These are phyloP conservation scores for Linnemannia zychae DNA, from an alignment of 192 early-diverging fungal genomes.

Conservation along the genomic window DNA sequence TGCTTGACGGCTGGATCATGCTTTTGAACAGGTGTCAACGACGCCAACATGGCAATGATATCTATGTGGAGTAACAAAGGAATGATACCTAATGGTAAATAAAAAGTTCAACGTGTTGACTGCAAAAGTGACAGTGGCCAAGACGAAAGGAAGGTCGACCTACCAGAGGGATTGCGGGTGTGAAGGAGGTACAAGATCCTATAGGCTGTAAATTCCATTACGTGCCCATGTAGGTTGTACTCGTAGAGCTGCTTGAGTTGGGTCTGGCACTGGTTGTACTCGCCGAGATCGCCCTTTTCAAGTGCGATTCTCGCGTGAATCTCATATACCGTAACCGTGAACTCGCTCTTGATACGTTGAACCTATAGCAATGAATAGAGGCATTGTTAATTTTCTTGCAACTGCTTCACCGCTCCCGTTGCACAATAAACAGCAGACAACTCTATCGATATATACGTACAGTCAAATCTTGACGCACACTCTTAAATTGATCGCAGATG, in stretches of 20 bases:
- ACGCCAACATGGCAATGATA: constrained; percentile 81
- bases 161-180: constrained; percentile 88
- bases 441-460: constrained; percentile 57
- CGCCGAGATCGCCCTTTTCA: constrained; percentile 96
- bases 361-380: constrained; percentile 58
- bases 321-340: constrained; percentile 96
- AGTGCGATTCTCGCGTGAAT: constrained; percentile 95
- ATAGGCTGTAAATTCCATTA: constrained; percentile 95
- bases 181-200: constrained; percentile 92
- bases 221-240: constrained; percentile 76
- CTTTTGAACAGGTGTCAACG: constrained; percentile 79
- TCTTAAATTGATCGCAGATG: constrained; percentile 98
- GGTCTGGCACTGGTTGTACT: constrained; percentile 98
- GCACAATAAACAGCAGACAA: constrained; percentile 7
- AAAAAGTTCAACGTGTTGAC: not conserved
- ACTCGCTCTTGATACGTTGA: constrained; percentile 93
- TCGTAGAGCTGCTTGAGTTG: constrained; percentile 92
- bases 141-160: not conserved
- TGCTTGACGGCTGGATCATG: constrained; percentile 75
- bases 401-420: not conserved
- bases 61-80: constrained; percentile 75
- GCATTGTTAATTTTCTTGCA: not conserved
- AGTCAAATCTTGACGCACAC: constrained; percentile 95
- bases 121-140: not conserved
- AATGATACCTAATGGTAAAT: not conserved